A percentile compares a stretch with the other conserved stretches of the same genome.
These are phyloP conservation scores for Clarkia xantiana DNA, from an alignment of 345 rosid species.

Conservation along the genomic window DNA sequence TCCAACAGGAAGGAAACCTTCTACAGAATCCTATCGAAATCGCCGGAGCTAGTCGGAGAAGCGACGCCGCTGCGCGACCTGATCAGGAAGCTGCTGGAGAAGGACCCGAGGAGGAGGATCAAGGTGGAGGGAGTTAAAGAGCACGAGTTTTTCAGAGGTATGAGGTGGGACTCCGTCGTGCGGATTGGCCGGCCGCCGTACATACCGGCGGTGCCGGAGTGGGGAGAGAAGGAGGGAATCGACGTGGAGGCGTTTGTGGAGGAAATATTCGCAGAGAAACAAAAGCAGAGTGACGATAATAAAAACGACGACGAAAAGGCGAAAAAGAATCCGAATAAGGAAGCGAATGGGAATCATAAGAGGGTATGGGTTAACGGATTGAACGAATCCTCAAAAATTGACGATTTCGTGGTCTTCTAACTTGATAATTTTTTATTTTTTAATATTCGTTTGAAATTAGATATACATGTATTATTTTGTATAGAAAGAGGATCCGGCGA, in stretches of 20 bases:
- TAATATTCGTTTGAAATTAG: not conserved
- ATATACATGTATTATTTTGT: not conserved
- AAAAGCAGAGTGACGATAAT: too few species aligned
- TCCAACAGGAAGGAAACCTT: conserved; percentile 60
- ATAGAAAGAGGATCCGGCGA: not conserved
- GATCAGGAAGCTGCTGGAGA: conserved; percentile 40
- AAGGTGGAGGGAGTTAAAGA: conserved; percentile 40
- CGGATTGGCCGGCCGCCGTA: conserved; percentile 53
- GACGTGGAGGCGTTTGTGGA: conserved; percentile 62
- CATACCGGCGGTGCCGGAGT: conserved; percentile 26
- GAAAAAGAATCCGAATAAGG: not conserved
- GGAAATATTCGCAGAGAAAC: conserved; percentile 19
- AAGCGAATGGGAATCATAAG: not conserved
- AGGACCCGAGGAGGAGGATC: conserved; percentile 58
- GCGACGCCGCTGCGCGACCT: conserved; percentile 56
- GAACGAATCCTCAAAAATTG: conserved; percentile 5
- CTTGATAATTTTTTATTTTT: not conserved
- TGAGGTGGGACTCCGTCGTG: conserved; percentile 44
- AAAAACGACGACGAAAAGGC: not conserved
- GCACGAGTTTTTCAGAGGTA: conserved; percentile 50
- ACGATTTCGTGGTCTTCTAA: conserved; percentile 25
- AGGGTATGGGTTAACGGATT: conserved; percentile 10
- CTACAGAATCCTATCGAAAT: conserved; percentile 32
- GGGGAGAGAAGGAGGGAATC: conserved; percentile 11
- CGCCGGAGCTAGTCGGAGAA: conserved; percentile 52